Base-by-base conservation (phyloP, 2,329 filamentous ascomycete genomes). In the Lasiodiplodia theobromae region DNA sequence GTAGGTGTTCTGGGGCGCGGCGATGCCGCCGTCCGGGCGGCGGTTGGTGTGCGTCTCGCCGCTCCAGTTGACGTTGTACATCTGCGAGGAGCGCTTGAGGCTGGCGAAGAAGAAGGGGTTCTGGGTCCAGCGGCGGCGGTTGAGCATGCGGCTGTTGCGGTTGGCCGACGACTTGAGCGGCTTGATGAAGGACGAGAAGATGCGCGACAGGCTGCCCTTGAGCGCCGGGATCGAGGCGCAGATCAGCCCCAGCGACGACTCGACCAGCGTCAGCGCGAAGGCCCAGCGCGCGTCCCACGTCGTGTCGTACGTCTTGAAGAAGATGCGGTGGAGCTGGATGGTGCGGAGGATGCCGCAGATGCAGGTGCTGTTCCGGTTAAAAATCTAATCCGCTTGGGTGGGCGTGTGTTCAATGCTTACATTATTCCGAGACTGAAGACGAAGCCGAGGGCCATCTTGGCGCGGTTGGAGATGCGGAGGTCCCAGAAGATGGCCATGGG, bases 401-500 rank as follows among this genome's bases (percentile, higher is more conserved):
- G 5, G 6, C 10, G 18, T 10, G 23, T 4, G 34, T 4, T 18
- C n/a, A 28, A 23, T 2, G 73, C 73, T 73, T 69, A 82, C 77
- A 85, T 75, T 4, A 84, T 75, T 1, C 83, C 81, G 8, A 83
- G 68, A 5, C 74, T 81, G 76, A 82, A 78, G 72, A 85, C 78
- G 57, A 82, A 80, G 54, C 83, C 81, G 10, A 83, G 72, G 0
- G 78, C 81, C 23, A 82, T 68, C 72, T 83, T 84, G 71, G 85
- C 83, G 21, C 77, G 74, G n/a, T 68, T 72, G 4, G 81, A 77
- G 51, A 85, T 78, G 38, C 80, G 77, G 4, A 85, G 74, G 23
- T 82, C 79, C 74, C 80, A 77, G 8, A 84, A 80, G 40, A 85
- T 77, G 28, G 84, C 75, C 16, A 82, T 74, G 0, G 83, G 83